Percentiles rank a stretch among this genome's conserved stretches.
These are phyloP conservation scores for Penicillium verrucosum DNA, from an alignment of 2,329 filamentous ascomycete species.

Conservation along the genomic window DNA sequence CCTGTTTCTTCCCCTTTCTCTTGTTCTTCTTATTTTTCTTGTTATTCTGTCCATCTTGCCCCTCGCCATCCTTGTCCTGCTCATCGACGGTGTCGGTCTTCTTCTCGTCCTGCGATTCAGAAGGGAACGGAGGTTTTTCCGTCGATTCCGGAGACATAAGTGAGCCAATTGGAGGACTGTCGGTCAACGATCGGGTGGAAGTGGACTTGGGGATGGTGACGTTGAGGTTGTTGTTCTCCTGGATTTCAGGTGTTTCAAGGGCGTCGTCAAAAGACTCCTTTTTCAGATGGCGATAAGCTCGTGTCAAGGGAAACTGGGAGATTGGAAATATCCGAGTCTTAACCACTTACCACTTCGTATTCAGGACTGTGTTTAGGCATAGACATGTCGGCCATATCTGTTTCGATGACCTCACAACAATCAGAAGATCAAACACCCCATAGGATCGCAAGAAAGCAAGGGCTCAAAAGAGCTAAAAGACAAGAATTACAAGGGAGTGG, in stretches of 20 bases:
- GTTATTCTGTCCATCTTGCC: conserved; percentile 8
- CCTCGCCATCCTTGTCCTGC: neutral
- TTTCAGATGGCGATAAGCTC: conserved; percentile 13
- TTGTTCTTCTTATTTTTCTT: conserved; percentile 15
- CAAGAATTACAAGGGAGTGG: neutral
- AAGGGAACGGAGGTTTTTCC: conserved; percentile 30
- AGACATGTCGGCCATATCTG: conserved; percentile 30
- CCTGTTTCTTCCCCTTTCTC: conserved; percentile 1
- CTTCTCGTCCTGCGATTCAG: conserved; percentile 28
- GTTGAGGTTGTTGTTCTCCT: conserved; percentile 24
- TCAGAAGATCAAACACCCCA: conserved; percentile 17
- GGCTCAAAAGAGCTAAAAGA: neutral
- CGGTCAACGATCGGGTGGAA: conserved; percentile 62
- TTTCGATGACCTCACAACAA: conserved; percentile 16
- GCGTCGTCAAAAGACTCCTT: conserved; percentile 85
- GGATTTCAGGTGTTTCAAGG: conserved; percentile 42
- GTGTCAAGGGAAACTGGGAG: conserved; percentile 7
- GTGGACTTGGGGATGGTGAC: conserved; percentile 38
- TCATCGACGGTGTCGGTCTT: conserved; percentile 10
- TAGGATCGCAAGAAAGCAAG: conserved; percentile 13
- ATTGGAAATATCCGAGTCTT: neutral
- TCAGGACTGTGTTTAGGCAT: conserved; percentile 42
- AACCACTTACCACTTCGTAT: conserved; percentile 41
- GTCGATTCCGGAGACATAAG: conserved; percentile 37
- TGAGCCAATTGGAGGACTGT: conserved; percentile 42